These are phyloP conservation scores for Mycosphaerelloides madeirae DNA, from an alignment of 2,329 filamentous ascomycete genomes.

Conservation along the genomic window DNA sequence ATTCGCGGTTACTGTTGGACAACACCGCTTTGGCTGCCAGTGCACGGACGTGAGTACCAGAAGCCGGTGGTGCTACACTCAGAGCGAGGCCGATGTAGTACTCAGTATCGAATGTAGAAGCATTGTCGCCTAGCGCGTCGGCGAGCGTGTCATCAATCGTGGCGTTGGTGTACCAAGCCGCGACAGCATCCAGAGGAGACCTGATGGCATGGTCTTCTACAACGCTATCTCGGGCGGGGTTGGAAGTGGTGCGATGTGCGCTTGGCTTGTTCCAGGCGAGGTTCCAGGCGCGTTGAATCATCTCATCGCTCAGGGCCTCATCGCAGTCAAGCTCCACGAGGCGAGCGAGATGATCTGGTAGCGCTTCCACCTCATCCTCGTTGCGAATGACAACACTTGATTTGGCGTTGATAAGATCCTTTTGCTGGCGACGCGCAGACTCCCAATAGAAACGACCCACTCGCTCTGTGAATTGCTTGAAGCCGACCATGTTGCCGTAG, in stretches of 20 bases:
- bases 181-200: slow-evolving; percentile 82
- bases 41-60: slow-evolving; percentile 59
- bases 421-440: slow-evolving; percentile 63
- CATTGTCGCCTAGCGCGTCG: slow-evolving; percentile 48
- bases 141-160: slow-evolving; percentile 66
- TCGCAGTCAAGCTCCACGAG: slow-evolving; percentile 77
- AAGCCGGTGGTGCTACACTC: slow-evolving; percentile 70
- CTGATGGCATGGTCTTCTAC: slow-evolving; percentile 80
- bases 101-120: slow-evolving; percentile 41
- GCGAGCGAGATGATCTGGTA: slow-evolving; percentile 71
- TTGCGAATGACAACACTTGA: slow-evolving; percentile 18
- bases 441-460: slow-evolving; percentile 77
- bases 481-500: slow-evolving; percentile 58
- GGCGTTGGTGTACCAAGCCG: slow-evolving; percentile 82
- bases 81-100: slow-evolving; percentile 62
- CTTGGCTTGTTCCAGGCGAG: slow-evolving; percentile 81
- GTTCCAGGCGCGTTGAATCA: slow-evolving; percentile 83
- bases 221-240: slow-evolving; percentile 74
- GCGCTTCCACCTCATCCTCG: slow-evolving; percentile 56
- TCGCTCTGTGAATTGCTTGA: slow-evolving; percentile 66
- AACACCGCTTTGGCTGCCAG: slow-evolving; percentile 57
- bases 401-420: slow-evolving; percentile 30
- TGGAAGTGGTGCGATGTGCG: slow-evolving; percentile 59
- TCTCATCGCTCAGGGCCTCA: slow-evolving; percentile 69
- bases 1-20: slow-evolving; percentile 48